phyloP scores from a whole-genome alignment of 768 basidiomycete species.

The Russula brevipes region DNA sequence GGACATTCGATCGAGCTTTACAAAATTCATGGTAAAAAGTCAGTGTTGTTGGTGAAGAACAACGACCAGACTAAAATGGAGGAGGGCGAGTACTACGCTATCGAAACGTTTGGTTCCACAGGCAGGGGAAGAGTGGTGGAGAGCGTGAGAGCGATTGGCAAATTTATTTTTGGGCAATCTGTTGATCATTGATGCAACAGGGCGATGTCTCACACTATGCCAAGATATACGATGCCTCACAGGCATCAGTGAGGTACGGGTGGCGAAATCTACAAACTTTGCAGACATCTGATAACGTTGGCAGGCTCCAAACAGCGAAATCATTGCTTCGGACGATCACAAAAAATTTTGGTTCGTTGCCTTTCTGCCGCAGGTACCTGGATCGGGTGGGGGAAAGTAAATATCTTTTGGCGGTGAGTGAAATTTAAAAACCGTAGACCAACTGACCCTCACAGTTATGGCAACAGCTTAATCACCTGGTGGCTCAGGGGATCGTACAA shows the following conservation, averaged over 20 bases:
- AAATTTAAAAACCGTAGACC: not conserved
- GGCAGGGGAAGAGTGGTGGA: slow-evolving; percentile 87
- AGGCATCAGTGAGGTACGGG: slow-evolving; percentile 64
- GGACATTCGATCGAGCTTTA: slow-evolving; percentile 91
- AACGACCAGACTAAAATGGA: slow-evolving; percentile 96
- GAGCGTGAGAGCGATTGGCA: slow-evolving; percentile 42
- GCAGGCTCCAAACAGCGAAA: slow-evolving; percentile 78
- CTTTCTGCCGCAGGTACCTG: slow-evolving; percentile 93
- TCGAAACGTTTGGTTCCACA: slow-evolving; percentile 98
- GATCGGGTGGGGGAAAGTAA: slow-evolving; percentile 90
- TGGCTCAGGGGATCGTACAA: slow-evolving; percentile 80
- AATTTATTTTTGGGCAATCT: not conserved
- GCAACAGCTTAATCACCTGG: slow-evolving; percentile 78
- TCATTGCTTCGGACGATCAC: slow-evolving; percentile 82
- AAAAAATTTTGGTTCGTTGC: slow-evolving; percentile 89
- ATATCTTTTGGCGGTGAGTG: slow-evolving; percentile 80
- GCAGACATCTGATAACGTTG: slow-evolving; percentile 4
- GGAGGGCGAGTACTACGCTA: slow-evolving; percentile 98
- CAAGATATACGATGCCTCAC: slow-evolving; percentile 59
- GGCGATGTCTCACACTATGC: slow-evolving; percentile 96
- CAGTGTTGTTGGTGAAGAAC: slow-evolving; percentile 83
- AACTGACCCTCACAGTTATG: not conserved
- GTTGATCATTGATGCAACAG: slow-evolving; percentile 35
- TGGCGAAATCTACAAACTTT: not conserved
- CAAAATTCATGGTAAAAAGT: slow-evolving; percentile 92